Evolutionary conservation across 202 grass and related monocot genomes (phyloP).

Genomic region (Tripidium arundinaceum): DNA sequence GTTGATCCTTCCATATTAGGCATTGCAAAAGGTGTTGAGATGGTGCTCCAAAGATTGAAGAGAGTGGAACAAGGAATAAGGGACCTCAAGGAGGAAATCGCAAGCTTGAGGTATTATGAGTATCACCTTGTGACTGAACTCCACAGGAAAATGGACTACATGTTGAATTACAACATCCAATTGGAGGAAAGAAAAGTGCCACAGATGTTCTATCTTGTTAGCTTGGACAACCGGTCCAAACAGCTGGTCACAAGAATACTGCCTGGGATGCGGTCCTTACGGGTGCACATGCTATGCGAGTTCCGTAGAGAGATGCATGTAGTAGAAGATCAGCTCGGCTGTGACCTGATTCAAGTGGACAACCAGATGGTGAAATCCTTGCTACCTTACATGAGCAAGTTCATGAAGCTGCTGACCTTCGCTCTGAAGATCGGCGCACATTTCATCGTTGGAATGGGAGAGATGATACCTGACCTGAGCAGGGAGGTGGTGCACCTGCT

Average conservation of each 20-base stretch:
- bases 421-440: no score
- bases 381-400: no score
- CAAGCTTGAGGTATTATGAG: conserved; percentile 77
- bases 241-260: conserved; percentile 71
- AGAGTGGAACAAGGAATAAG: conserved; percentile 84
- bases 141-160: conserved; percentile 76
- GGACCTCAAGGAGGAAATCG: conserved; percentile 87
- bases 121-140: conserved; percentile 74
- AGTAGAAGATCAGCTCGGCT: conserved; percentile 83
- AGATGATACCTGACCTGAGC: no score
- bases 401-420: no score
- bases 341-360: conserved; percentile 78
- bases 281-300: conserved; percentile 79
- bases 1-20: conserved; percentile 80
- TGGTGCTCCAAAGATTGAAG: conserved; percentile 85
- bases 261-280: conserved; percentile 65
- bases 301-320: conserved; percentile 90
- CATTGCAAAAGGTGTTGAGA: conserved; percentile 86
- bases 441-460: no score
- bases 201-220: conserved; percentile 86
- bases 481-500: no score
- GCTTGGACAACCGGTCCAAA: conserved; percentile 49
- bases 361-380: conserved; percentile 56
- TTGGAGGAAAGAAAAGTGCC: conserved; percentile 84
- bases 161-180: conserved; percentile 73